phyloP scores from a whole-genome alignment of 2,329 filamentous ascomycete genomes.

The Claviceps purpurea region DNA sequence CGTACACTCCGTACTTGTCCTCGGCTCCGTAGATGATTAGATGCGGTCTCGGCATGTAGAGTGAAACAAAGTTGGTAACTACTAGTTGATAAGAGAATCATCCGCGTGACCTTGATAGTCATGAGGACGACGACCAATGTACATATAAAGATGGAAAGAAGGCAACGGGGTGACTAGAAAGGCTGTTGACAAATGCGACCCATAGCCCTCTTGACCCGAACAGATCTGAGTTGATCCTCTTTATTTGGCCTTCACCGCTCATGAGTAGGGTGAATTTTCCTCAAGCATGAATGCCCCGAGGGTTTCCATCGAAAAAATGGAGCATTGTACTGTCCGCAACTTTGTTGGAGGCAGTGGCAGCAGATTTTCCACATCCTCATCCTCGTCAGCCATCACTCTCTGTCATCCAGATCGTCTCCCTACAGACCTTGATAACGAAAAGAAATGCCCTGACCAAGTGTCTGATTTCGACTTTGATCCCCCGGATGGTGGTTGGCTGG shows the following conservation, averaged over 20 bases:
- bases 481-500: slow-evolving; percentile 32
- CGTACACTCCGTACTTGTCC: not conserved
- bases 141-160: not conserved
- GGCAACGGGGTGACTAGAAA: not conserved
- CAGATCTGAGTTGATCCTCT: not conserved
- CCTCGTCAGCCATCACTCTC: not conserved
- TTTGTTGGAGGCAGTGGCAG: not conserved
- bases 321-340: not conserved
- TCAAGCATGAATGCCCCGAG: not conserved
- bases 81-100: not conserved
- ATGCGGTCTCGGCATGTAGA: not conserved
- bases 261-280: not conserved
- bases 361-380: not conserved
- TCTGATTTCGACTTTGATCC: slow-evolving; percentile 3
- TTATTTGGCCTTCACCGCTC: not conserved
- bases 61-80: not conserved
- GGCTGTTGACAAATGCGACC: not conserved
- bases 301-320: not conserved
- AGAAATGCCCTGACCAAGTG: not conserved
- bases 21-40: not conserved
- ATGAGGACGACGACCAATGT: not conserved
- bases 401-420: not conserved
- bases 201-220: not conserved
- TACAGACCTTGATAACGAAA: not conserved
- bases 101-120: not conserved